phyloP scores from a whole-genome alignment of 768 basidiomycete genomes.

The Amanita pseudoporphyria region DNA sequence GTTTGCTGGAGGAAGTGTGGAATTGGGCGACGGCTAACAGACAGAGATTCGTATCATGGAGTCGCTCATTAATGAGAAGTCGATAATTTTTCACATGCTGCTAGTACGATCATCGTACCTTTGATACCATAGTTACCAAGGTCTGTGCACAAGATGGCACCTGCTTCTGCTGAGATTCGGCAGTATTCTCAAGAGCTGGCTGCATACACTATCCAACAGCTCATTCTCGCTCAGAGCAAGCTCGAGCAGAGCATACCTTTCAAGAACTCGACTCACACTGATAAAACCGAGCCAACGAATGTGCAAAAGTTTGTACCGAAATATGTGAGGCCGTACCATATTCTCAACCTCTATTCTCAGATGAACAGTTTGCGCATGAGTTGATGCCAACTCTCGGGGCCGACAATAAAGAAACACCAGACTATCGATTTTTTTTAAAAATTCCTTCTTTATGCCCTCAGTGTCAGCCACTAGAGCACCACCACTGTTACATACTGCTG shows the following conservation, averaged over 20 bases:
- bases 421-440: no score
- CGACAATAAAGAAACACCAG: no score
- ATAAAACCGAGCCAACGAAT: background rate
- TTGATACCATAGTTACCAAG: background rate
- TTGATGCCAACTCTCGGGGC: background rate
- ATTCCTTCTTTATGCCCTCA: no score
- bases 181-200: conserved; percentile 39
- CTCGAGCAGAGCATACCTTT: background rate
- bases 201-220: conserved; percentile 38
- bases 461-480: no score
- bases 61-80: conserved; percentile 26
- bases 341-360: background rate
- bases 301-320: background rate
- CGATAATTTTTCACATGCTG: conserved; percentile 8
- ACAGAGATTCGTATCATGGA: conserved; percentile 28
- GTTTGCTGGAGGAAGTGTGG: conserved; percentile 53
- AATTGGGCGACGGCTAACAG: conserved; percentile 34
- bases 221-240: conserved; percentile 22
- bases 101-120: background rate
- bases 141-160: background rate
- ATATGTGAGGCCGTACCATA: background rate
- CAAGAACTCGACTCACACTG: background rate
- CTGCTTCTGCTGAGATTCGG: conserved; percentile 17
- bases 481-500: no score
- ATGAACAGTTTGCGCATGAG: background rate